These are phyloP conservation scores for Symbiodinium natans DNA, from an alignment of 73 alveolate species.

Conservation along the genomic window DNA sequence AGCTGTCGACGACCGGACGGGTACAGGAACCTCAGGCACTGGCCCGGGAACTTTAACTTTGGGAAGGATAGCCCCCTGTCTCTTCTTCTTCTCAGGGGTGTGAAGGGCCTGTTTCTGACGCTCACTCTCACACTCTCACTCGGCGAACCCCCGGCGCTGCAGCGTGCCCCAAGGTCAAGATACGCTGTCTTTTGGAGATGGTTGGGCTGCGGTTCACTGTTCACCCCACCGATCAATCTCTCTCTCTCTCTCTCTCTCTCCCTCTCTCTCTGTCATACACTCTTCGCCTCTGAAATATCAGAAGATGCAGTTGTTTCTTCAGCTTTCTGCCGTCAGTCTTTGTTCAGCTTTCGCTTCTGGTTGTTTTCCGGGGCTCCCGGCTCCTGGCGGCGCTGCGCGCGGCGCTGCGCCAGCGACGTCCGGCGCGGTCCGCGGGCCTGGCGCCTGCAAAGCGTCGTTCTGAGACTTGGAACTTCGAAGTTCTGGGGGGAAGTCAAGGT, in stretches of 20 bases:
- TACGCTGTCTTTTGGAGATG: not conserved
- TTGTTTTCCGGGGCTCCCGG: not conserved
- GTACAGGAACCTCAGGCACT: conserved; percentile 40
- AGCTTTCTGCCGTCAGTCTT: no score
- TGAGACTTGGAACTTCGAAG: no score
- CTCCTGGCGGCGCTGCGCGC: conserved; percentile 24
- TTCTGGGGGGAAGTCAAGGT: no score
- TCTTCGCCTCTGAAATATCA: no score
- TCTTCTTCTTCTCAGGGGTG: no score
- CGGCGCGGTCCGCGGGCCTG: not conserved
- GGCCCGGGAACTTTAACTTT: not conserved
- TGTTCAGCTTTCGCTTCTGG: no score
- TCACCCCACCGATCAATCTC: no score
- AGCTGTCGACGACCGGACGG: conserved; percentile 63
- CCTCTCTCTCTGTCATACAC: no score
- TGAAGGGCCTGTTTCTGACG: no score
- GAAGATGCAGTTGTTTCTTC: no score
- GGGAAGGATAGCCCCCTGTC: not conserved
- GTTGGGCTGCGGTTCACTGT: not conserved
- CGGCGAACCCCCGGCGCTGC: not conserved
- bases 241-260: no score
- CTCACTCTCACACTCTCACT: not conserved
- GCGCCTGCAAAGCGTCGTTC: conserved; percentile 7
- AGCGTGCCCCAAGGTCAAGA: not conserved
- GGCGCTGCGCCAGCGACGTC: not conserved